A percentile compares a stretch with the other conserved stretches of the same genome.
Evolutionary conservation across 345 rosid genomes (phyloP).

Genomic region (Physaria fendleri): DNA sequence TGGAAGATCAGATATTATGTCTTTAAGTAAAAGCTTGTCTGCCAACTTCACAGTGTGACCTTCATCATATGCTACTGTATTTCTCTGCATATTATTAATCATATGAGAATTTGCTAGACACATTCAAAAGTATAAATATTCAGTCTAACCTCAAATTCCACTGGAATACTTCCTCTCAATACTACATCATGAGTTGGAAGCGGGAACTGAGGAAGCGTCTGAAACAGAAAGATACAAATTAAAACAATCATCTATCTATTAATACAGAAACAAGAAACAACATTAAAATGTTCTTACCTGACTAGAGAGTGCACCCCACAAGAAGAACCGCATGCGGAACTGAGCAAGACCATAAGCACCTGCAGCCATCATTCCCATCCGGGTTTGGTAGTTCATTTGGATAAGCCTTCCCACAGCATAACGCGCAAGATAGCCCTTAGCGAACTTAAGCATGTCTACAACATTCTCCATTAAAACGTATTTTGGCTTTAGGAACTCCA

Average conservation of each 20-base stretch:
- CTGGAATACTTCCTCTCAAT: slow-evolving; percentile 47
- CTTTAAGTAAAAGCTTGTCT: not conserved
- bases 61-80: not conserved
- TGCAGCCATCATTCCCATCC: slow-evolving; percentile 81
- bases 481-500: slow-evolving; percentile 57
- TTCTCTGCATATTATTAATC: not conserved
- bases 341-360: slow-evolving; percentile 89
- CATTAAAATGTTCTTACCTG: slow-evolving; percentile 32
- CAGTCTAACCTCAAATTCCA: slow-evolving; percentile 50
- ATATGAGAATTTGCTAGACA: not conserved
- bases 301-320: slow-evolving; percentile 67
- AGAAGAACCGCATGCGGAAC: slow-evolving; percentile 62
- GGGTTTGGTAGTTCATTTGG: slow-evolving; percentile 59
- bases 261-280: not conserved
- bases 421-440: slow-evolving; percentile 50
- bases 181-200: slow-evolving; percentile 77
- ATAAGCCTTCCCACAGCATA: slow-evolving; percentile 64
- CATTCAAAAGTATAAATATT: not conserved
- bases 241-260: not conserved
- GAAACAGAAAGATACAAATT: slow-evolving; percentile 2
- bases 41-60: slow-evolving; percentile 9
- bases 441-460: slow-evolving; percentile 59
- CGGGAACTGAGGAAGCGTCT: slow-evolving; percentile 68
- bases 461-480: slow-evolving; percentile 79
- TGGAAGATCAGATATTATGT: slow-evolving; percentile 8